Conservation (phyloP, 768 basidiomycete species). For the Lepiota subincarnata region DNA sequence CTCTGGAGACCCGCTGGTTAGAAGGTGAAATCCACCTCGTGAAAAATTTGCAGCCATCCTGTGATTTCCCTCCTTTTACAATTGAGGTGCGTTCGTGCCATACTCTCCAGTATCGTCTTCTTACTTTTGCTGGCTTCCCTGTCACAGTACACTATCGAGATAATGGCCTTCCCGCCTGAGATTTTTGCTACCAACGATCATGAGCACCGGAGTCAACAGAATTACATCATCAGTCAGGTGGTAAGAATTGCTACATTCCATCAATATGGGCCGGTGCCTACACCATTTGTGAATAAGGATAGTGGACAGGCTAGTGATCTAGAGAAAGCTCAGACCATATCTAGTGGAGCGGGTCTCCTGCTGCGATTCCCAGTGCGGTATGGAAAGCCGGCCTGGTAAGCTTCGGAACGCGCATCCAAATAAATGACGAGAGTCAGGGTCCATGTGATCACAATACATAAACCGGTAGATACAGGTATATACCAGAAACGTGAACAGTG, state of each 20-base stretch:
- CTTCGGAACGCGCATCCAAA: too few species aligned
- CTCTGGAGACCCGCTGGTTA: slow-evolving; percentile 3
- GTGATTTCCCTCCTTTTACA: slow-evolving; percentile 8
- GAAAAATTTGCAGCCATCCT: slow-evolving; percentile 13
- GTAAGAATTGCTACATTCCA: slow-evolving; percentile 15
- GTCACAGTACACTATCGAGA: slow-evolving; percentile 13
- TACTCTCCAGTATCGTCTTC: background rate
- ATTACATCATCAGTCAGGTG: background rate
- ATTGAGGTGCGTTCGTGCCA: slow-evolving; percentile 14
- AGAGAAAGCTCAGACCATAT: too few species aligned
- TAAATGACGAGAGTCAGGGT: too few species aligned
- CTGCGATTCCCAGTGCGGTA: too few species aligned
- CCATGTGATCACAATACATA: too few species aligned
- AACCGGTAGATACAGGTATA: too few species aligned
- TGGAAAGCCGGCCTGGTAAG: too few species aligned
- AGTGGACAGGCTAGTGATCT: too few species aligned
- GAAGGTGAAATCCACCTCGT: slow-evolving; percentile 20
- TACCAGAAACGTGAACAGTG: too few species aligned
- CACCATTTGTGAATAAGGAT: background rate
- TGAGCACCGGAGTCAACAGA: background rate
- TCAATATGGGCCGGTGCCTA: slow-evolving; percentile 8
- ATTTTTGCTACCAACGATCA: background rate
- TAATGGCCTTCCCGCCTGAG: slow-evolving; percentile 7
- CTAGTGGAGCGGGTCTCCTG: too few species aligned
- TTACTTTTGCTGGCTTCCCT: background rate